Percentiles rank a stretch among this genome's conserved stretches.
phyloP scores from a whole-genome alignment of 2,329 filamentous ascomycete species.

The Biscogniauxia mediterranea region DNA sequence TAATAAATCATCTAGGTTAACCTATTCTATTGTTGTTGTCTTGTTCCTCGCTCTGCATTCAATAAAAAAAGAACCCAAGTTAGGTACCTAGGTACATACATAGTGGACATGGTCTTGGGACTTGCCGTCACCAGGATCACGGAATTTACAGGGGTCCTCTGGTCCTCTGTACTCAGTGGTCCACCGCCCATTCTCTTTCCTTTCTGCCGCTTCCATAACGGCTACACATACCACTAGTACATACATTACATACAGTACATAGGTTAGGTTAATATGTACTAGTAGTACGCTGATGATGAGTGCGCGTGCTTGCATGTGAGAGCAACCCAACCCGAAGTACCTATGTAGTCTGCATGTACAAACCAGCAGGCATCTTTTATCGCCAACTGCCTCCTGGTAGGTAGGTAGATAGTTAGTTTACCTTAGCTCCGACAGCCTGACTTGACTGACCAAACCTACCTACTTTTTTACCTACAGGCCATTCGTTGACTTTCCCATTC shows the following conservation, averaged over 20 bases:
- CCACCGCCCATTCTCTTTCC: background rate
- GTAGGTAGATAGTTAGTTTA: no score
- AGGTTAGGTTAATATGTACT: no score
- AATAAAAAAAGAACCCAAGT: no score
- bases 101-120: background rate
- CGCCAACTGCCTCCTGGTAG: background rate
- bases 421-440: background rate
- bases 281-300: no score
- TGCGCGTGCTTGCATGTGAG: background rate
- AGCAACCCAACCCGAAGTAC: background rate
- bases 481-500: slow-evolving; percentile 7
- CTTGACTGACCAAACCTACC: background rate
- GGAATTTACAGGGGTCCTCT: background rate
- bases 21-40: no score
- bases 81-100: no score
- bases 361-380: background rate
- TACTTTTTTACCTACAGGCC: background rate
- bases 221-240: background rate
- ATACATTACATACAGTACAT: background rate
- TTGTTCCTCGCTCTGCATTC: no score
- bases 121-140: background rate
- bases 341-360: no score
- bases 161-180: background rate
- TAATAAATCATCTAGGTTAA: no score
- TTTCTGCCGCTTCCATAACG: background rate